Base-by-base conservation (phyloP, 305 asterid species). In the Striga hermonthica region DNA sequence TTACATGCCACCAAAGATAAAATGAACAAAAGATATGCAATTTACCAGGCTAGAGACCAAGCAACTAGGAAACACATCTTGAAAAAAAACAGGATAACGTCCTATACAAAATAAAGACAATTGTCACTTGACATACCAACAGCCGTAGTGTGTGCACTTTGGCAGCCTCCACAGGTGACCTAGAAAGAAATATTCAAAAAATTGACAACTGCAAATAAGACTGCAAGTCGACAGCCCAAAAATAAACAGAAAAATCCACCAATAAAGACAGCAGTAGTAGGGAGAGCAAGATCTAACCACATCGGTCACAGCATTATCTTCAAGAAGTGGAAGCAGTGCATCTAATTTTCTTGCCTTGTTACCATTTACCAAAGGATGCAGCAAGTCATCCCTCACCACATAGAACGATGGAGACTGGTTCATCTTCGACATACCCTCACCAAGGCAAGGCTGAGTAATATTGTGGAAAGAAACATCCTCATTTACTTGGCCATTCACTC, bases 91-190 rank as follows among this genome's bases (percentile, higher is more conserved):
- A 48, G 6, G 14, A 13, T 40, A 36, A 36, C 34, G 49, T 40
- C 61, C 61, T 13, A 22, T 22, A 22, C 31, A 22, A 22, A 2
- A 22, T 22, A 22, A 22, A 22, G 31, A 22, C 31, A 65, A 62
- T 60, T 14, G 57, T 57, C 67, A 39, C 43, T 13, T 66, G 60
- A 82, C 95, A 35, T 84, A 92, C 98, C 97, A 79, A 92, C 93
- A 56, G 98, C 97, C 67, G 96, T 96, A 71, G 93, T 76, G 70
- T 92, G 98, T 9, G 98, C 98, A 82, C 96, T 89, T 84, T 92
- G 97, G 79, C 95, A 84, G 57, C 98, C 98, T 78, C 98, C 97
- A 78, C 98, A 89, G 36, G 98, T 89, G 57, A 89, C 97, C 98
- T 92, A 79, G 31, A 83, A 73, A 79, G 31, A 83, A 73, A 72